These are phyloP conservation scores for Boletus sp. DNA, from an alignment of 768 basidiomycete genomes.

Conservation along the genomic window DNA sequence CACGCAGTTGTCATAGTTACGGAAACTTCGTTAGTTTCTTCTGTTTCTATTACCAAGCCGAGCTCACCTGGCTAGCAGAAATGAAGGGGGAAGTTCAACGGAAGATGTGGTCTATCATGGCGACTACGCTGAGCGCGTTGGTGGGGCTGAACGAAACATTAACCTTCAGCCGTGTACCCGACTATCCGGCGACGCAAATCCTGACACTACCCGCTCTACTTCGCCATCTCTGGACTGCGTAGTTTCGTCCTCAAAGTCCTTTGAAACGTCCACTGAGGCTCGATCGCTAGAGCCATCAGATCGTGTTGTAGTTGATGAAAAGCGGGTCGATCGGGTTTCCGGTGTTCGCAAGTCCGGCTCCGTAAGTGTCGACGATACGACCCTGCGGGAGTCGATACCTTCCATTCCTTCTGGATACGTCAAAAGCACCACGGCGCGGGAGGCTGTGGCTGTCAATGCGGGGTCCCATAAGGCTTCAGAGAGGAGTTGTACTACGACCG, in stretches of 20 bases:
- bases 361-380: background rate
- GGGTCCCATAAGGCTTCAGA: background rate
- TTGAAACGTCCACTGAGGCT: no score
- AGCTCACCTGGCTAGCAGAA: background rate
- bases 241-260: background rate
- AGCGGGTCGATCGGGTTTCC: background rate
- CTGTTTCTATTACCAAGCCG: background rate
- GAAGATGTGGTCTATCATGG: background rate
- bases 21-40: conserved; percentile 1
- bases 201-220: background rate
- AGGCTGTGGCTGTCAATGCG: background rate
- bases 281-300: background rate
- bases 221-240: background rate
- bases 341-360: background rate
- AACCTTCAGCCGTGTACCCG: background rate
- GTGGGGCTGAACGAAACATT: background rate
- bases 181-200: background rate
- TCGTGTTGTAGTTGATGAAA: background rate
- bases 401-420: background rate
- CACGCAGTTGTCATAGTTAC: background rate
- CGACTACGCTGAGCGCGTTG: background rate
- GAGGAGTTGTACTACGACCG: background rate
- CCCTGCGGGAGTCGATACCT: background rate
- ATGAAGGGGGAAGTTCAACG: background rate
- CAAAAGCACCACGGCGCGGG: background rate